phyloP scores from a whole-genome alignment of 495 filamentous ascomycete species.

The Collariella sp. region DNA sequence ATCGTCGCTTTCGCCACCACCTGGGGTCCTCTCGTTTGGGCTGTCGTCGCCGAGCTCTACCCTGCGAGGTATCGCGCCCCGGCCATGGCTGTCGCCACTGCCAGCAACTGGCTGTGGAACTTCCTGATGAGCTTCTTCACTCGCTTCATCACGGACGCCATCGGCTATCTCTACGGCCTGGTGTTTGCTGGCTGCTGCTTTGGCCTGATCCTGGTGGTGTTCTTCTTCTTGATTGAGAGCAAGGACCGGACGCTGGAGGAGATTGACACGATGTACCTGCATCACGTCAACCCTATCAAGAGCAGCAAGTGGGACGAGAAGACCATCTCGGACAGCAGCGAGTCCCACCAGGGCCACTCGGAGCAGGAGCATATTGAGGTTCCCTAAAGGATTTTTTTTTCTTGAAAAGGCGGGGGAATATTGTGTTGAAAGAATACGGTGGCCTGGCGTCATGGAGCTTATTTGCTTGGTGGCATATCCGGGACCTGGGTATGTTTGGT shows the following conservation, averaged over 20 bases:
- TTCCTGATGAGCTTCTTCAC: slow-evolving; percentile 44
- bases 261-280: slow-evolving; percentile 79
- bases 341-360: not conserved
- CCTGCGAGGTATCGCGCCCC: slow-evolving; percentile 66
- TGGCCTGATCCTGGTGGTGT: slow-evolving; percentile 61
- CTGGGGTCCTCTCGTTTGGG: slow-evolving; percentile 83
- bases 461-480: not conserved
- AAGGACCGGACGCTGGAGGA: slow-evolving; percentile 48
- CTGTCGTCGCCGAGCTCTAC: slow-evolving; percentile 72
- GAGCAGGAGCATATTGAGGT: not conserved
- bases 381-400: not conserved
- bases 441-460: slow-evolving; percentile 5
- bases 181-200: slow-evolving; percentile 71
- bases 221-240: slow-evolving; percentile 60
- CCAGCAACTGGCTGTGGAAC: slow-evolving; percentile 85
- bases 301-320: slow-evolving; percentile 21
- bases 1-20: slow-evolving; percentile 54
- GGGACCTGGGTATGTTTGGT: not conserved
- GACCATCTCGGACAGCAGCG: not conserved
- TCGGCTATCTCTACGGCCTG: slow-evolving; percentile 75
- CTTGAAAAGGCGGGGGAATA: not conserved
- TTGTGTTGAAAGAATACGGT: not conserved
- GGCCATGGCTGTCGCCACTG: slow-evolving; percentile 68
- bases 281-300: slow-evolving; percentile 54
- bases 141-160: slow-evolving; percentile 57